Conservation (phyloP, 257 asterid species). For the Nyctanthes arbortristis region DNA sequence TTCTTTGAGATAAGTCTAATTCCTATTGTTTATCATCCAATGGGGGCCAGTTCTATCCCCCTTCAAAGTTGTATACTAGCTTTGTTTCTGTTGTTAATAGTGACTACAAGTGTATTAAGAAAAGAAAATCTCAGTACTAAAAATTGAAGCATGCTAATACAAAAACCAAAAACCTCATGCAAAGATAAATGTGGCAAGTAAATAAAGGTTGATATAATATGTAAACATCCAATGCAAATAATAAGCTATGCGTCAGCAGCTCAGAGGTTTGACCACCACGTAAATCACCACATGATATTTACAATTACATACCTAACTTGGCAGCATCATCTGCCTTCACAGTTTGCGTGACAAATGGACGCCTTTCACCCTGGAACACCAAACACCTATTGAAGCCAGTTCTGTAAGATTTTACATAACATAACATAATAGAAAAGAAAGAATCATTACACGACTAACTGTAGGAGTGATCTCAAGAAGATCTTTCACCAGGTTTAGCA, state of each 20-base stretch:
- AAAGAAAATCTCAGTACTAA: no score
- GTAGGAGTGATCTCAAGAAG: constrained; percentile 94
- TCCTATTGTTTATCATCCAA: no score
- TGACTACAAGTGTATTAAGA: no score
- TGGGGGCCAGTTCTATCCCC: no score
- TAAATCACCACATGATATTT: neutral
- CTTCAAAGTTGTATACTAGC: no score
- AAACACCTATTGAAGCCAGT: constrained; percentile 10
- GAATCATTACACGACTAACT: constrained; percentile 56
- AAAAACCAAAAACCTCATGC: neutral
- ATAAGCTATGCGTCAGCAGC: neutral
- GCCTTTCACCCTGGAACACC: constrained; percentile 72
- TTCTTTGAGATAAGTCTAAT: no score
- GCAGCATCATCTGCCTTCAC: constrained; percentile 96
- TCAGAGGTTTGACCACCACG: neutral
- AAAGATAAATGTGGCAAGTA: neutral
- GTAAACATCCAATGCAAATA: neutral
- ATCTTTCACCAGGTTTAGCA: constrained; percentile 83
- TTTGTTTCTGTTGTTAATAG: no score
- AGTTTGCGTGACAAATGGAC: constrained; percentile 86
- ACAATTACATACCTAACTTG: constrained; percentile 65
- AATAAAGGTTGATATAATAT: neutral
- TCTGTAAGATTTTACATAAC: neutral
- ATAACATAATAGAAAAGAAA: constrained; percentile 6
- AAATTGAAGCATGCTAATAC: neutral